phyloP scores from a whole-genome alignment of 257 asterid species.

The Marsdenia floribunda region DNA sequence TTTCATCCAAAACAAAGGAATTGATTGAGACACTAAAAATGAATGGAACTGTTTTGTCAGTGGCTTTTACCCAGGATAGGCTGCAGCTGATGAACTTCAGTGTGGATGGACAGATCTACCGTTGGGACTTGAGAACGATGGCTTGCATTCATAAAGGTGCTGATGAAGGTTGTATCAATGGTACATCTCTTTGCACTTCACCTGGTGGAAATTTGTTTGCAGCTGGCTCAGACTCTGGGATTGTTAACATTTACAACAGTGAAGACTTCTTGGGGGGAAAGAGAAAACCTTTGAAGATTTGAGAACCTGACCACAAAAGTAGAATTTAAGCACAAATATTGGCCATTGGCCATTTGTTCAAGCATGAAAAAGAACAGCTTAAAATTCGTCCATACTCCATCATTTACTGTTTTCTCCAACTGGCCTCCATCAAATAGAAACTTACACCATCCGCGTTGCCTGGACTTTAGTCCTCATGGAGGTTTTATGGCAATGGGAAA shows the following conservation, averaged over 20 bases:
- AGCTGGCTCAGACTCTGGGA: conserved; percentile 90
- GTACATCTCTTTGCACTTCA: conserved; percentile 64
- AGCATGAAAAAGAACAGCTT: conserved; percentile 78
- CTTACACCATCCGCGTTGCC: conserved; percentile 54
- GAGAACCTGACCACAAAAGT: conserved; percentile 74
- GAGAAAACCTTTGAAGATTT: conserved; percentile 73
- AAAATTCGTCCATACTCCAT: conserved; percentile 70
- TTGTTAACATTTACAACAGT: conserved; percentile 65
- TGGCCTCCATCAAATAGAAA: conserved; percentile 62
- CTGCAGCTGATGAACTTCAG: conserved; percentile 62
- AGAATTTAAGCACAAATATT: conserved; percentile 78
- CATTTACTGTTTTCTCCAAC: conserved; percentile 71
- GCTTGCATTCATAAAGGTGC: conserved; percentile 73
- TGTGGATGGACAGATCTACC: conserved; percentile 85
- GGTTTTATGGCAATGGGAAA: conserved; percentile 89
- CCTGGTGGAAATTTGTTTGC: conserved; percentile 71
- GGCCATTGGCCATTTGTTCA: conserved; percentile 72
- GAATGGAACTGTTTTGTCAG: conserved; percentile 80
- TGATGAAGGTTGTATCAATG: conserved; percentile 88
- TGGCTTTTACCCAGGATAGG: conserved; percentile 74
- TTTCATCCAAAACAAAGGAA: conserved; percentile 76
- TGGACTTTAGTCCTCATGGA: conserved; percentile 90
- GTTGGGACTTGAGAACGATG: conserved; percentile 82
- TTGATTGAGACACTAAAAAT: conserved; percentile 80
- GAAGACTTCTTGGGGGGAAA: conserved; percentile 74